Evolutionary conservation across 345 rosid species (phyloP).

Genomic region (Euphorbia pulcherrima): DNA sequence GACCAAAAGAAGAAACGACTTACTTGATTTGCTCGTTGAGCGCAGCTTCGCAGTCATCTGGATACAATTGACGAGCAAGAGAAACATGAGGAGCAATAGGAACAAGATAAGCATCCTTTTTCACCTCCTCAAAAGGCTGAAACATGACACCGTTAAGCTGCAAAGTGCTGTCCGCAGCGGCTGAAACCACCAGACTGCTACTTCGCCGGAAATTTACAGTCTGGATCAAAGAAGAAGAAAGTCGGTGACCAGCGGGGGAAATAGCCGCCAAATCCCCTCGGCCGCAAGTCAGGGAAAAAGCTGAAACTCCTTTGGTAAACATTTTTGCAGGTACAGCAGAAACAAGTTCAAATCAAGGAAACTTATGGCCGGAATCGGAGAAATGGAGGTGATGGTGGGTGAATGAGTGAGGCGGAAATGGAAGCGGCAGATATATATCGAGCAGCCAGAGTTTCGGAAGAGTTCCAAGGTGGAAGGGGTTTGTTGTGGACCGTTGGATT

Average conservation of each 20-base stretch:
- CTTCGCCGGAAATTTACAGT: slow-evolving; percentile 14
- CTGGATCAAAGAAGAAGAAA: slow-evolving; percentile 13
- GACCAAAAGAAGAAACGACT: slow-evolving; percentile 6
- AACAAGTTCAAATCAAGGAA: neutral
- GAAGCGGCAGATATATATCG: slow-evolving; percentile 13
- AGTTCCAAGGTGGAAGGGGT: slow-evolving; percentile 27
- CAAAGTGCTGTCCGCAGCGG: slow-evolving; percentile 23
- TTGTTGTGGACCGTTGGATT: slow-evolving; percentile 44
- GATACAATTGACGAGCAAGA: slow-evolving; percentile 61
- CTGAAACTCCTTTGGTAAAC: slow-evolving; percentile 24
- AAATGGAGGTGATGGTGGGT: slow-evolving; percentile 7
- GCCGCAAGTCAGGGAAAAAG: slow-evolving; percentile 8
- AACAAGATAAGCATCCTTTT: slow-evolving; percentile 49
- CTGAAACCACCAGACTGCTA: slow-evolving; percentile 25
- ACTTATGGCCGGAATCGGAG: neutral
- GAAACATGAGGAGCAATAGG: slow-evolving; percentile 49
- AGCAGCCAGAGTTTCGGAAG: slow-evolving; percentile 7
- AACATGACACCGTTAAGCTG: slow-evolving; percentile 60
- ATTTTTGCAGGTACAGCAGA: neutral
- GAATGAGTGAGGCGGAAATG: neutral
- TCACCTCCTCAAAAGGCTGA: slow-evolving; percentile 74
- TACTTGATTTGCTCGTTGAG: slow-evolving; percentile 91
- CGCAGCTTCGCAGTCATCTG: slow-evolving; percentile 51
- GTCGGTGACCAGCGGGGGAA: slow-evolving; percentile 8
- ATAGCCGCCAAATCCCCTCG: slow-evolving; percentile 20